Base-by-base conservation (phyloP, 805 yeast genomes). In the Yarrowia osloensis region DNA sequence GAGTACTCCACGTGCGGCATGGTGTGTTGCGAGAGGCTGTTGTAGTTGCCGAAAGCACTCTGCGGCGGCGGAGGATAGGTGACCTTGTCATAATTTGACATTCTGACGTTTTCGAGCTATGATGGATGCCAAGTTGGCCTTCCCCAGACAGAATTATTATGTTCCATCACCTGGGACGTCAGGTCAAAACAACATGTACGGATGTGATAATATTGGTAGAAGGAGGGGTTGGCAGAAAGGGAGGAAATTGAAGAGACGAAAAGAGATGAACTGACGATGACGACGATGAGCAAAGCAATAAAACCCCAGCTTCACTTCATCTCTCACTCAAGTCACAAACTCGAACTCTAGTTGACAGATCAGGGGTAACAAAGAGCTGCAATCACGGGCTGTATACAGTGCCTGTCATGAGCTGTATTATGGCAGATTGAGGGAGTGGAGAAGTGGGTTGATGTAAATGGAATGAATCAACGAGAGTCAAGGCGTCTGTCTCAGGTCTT, bases 71-170 rank as follows among this genome's bases (percentile, higher is more conserved):
- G 40, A 8, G 17, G 33, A 22, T 21, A 50, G 40, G 40, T 33
- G 40, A 50, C 57, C 28, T 31, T 50, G 40, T 50, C 57, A 22
- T 50, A 50, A 50, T 50, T 50, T 50, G 57, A 50, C 57, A 50
- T 50, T 8, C 21, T 50, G 57, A 29, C 57, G 21, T n/a, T 49
- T 49, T 42, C 4, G 9, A 11, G 15, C 13, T 4, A 21, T 42
- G n/a, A n/a, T 21, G 26, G 5, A n/a, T 42, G 47, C 47, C 47
- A 42, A 42, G 7, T 39, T 39, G 22, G 26, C 13, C 26, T 9
- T 22, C 17, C 19, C 17, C 7, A 17, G 13, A 12, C 13, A 42
- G 21, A 13, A 19, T 24, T 24, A 24, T 46, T 40, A 39, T n/a
- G 42, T 19, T 1, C 39, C 17, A 12, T 9, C 4, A 19, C 26